Base-by-base conservation (phyloP, 805 yeast species). In the Monosporozyma yasuniensis region DNA sequence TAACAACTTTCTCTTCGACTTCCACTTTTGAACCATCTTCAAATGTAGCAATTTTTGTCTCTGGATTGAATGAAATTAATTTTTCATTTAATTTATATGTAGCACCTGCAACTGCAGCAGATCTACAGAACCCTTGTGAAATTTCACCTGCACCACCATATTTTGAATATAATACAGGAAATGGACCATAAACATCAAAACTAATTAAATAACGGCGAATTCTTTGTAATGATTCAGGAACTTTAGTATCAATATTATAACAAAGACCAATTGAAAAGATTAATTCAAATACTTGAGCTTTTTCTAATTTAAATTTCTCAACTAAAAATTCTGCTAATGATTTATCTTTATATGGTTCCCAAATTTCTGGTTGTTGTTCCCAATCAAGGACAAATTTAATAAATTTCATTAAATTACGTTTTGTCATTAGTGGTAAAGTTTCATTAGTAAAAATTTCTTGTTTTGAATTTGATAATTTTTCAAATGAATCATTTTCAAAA, bases 41-140 rank as follows among this genome's bases (percentile, higher is more conserved):
- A 55, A 87, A 80, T 38, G 72, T 71, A 7, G 95, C 96, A 22
- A 80, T 71, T 60, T 85, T 83, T 28, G 79, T 70, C 25, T 65
- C 69, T 34, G 83, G 79, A 64, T 91, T 91, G 68, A 72, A 88
- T 35, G 79, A 78, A 4, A 70, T 70, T 47, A 91, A 67, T 38
- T 74, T 70, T 14, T 93, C 83, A 61, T 83, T 81, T 50, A 91
- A 73, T 66, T 89, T 88, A 70, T 93, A 91, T 32, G 95, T 87
- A 49, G 97, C 84, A 49, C 98, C 98, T 18, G 93, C 98, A 54
- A 91, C 98, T 12, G 99, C 99, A 3, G 98, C 98, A 51, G 95
- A 85, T 59, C 99, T 77, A 70, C 97, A 91, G 67, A 93, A 91
- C 1, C 97, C 99, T 70, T 91, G 99, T 14, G 96, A 83, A 25